Conservation (phyloP, 768 basidiomycete species). For the Podaxis rugospora region DNA sequence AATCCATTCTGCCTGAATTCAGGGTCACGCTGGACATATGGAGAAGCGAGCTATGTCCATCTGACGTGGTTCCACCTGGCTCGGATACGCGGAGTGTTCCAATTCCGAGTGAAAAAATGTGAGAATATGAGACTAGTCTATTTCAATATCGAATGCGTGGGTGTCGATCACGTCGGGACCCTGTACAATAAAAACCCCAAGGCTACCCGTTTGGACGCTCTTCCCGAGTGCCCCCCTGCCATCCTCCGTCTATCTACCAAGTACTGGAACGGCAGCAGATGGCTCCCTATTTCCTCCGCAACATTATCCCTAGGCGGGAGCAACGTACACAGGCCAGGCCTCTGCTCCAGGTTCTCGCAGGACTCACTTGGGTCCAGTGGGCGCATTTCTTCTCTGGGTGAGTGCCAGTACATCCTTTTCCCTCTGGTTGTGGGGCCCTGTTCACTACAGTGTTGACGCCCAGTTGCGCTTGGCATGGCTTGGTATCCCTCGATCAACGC, state of each 20-base stretch:
- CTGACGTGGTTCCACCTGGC: not conserved
- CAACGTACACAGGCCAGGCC: constrained; percentile 30
- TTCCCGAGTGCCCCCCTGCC: too few species aligned
- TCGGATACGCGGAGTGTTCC: not conserved
- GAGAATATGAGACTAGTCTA: not conserved
- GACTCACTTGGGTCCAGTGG: constrained; percentile 50
- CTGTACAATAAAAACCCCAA: not conserved
- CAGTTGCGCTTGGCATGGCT: not conserved
- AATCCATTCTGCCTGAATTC: not conserved
- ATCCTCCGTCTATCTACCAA: not conserved
- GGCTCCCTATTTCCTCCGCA: constrained; percentile 47
- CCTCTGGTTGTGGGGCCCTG: not conserved
- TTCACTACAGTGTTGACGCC: not conserved
- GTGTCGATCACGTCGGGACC: not conserved
- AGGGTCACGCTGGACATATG: not conserved
- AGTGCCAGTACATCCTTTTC: constrained; percentile 20
- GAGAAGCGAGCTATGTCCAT: not conserved
- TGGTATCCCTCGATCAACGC: not conserved
- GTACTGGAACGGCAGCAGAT: constrained; percentile 20
- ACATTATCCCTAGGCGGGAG: constrained; percentile 47
- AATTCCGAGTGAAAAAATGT: not conserved
- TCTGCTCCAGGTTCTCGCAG: constrained; percentile 36
- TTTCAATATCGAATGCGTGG: not conserved
- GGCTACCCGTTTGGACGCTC: not conserved
- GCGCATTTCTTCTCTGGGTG: constrained; percentile 59